Conservation (phyloP, 2,329 filamentous ascomycete species). For the Xylaria sp. region DNA sequence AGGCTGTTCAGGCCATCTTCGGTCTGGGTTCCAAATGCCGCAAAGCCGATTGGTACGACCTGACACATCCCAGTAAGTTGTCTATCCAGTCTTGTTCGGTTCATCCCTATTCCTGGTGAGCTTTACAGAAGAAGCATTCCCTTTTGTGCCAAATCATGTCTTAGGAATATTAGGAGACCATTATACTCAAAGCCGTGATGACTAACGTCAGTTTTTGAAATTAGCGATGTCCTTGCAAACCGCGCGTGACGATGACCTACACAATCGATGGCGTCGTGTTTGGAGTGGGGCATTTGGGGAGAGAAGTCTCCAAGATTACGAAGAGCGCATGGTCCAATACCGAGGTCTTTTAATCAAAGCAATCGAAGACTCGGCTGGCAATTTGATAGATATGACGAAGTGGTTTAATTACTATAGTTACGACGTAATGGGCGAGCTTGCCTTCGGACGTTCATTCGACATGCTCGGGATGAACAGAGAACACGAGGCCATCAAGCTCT, state of each 20-base stretch:
- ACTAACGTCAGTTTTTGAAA: neutral
- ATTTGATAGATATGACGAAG: slow-evolving; percentile 33
- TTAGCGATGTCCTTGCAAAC: slow-evolving; percentile 27
- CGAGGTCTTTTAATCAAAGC: slow-evolving; percentile 18
- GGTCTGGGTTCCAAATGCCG: slow-evolving; percentile 28
- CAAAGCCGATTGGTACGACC: slow-evolving; percentile 35
- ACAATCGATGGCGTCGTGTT: slow-evolving; percentile 31
- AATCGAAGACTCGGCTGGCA: slow-evolving; percentile 18
- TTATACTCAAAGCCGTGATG: neutral
- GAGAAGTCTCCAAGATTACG: slow-evolving; percentile 34
- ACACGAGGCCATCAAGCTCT: slow-evolving; percentile 31
- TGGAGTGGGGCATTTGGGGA: slow-evolving; percentile 38
- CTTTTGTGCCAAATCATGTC: neutral
- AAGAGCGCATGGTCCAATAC: slow-evolving; percentile 30
- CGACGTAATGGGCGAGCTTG: slow-evolving; percentile 49
- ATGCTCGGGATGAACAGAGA: slow-evolving; percentile 42
- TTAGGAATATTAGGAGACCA: neutral
- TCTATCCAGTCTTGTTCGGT: neutral
- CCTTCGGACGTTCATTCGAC: slow-evolving; percentile 47
- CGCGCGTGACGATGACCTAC: slow-evolving; percentile 27
- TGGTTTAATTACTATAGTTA: slow-evolving; percentile 44
- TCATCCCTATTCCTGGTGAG: neutral
- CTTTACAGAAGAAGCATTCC: neutral
- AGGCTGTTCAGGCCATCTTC: slow-evolving; percentile 33
- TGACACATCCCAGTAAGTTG: slow-evolving; percentile 19